phyloP scores from a whole-genome alignment of 108 stramenopile genomes.

The Cyclotella sp. region DNA sequence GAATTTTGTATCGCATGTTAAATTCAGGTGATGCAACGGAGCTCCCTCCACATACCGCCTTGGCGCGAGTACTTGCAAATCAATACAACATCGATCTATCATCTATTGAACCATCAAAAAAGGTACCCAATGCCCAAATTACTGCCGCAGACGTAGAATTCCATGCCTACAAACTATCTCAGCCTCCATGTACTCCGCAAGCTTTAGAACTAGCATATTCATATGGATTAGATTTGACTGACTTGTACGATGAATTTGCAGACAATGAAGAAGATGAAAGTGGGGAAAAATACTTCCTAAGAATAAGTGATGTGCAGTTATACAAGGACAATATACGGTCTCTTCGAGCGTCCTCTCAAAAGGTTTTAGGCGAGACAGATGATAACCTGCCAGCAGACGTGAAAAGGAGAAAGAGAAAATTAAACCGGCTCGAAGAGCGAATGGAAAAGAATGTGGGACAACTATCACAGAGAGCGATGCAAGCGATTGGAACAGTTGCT shows the following conservation, averaged over 20 bases:
- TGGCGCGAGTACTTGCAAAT: constrained; percentile 53
- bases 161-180: constrained; percentile 44
- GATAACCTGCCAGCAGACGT: constrained; percentile 7
- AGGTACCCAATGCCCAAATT: constrained; percentile 24
- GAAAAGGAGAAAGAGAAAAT: constrained; percentile 20
- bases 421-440: constrained; percentile 34
- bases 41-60: constrained; percentile 35
- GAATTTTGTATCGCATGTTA: background rate
- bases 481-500: constrained; percentile 22
- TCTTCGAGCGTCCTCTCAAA: constrained; percentile 19
- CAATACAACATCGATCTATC: constrained; percentile 44
- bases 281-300: constrained; percentile 25
- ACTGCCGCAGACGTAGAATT: constrained; percentile 53
- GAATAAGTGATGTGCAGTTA: constrained; percentile 36
- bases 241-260: constrained; percentile 21
- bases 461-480: constrained; percentile 30
- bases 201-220: constrained; percentile 43
- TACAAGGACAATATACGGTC: constrained; percentile 38
- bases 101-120: constrained; percentile 24
- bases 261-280: constrained; percentile 19
- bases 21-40: constrained; percentile 3
- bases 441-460: constrained; percentile 48
- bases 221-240: constrained; percentile 41
- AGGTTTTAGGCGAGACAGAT: constrained; percentile 7
- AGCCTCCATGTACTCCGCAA: constrained; percentile 47